A percentile compares a stretch with the other conserved stretches of the same genome.
Evolutionary conservation across 768 basidiomycete genomes (phyloP).

Genomic region (Saitozyma sp.): DNA sequence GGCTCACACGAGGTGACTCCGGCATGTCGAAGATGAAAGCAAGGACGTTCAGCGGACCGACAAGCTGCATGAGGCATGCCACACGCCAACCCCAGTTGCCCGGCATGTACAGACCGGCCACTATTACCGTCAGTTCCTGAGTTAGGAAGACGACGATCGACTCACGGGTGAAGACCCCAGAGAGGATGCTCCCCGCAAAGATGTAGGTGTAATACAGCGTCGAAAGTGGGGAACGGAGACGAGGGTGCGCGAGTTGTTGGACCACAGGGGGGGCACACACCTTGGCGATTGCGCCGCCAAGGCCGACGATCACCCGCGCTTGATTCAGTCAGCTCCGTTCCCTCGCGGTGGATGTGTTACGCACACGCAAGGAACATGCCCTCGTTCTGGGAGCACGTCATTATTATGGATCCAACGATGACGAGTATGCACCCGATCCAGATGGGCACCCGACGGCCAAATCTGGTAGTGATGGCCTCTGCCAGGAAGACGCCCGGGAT

Average conservation of each 20-base stretch:
- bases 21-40: conserved; percentile 6
- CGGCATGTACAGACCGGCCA: conserved; percentile 8
- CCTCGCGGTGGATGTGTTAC: not conserved
- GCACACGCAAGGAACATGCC: conserved; percentile 2
- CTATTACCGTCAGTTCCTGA: not conserved
- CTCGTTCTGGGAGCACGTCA: not conserved
- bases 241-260: conserved; percentile 6
- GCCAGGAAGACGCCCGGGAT: not conserved
- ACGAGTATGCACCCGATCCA: not conserved
- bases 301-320: not conserved
- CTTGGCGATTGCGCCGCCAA: conserved; percentile 1
- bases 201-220: conserved; percentile 1
- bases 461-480: not conserved
- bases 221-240: not conserved
- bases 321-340: too few relatives aligned
- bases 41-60: conserved; percentile 4
- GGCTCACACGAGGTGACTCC: conserved; percentile 16
- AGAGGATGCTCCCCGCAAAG: conserved; percentile 8
- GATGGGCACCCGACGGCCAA: conserved; percentile 4
- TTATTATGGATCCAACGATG: not conserved
- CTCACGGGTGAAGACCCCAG: conserved; percentile 3
- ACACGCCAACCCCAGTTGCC: conserved; percentile 18
- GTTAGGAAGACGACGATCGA: not conserved
- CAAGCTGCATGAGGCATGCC: conserved; percentile 7
- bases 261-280: not conserved